phyloP scores from a whole-genome alignment of 2,329 filamentous ascomycete genomes.

The Delphinella strobiligena region DNA sequence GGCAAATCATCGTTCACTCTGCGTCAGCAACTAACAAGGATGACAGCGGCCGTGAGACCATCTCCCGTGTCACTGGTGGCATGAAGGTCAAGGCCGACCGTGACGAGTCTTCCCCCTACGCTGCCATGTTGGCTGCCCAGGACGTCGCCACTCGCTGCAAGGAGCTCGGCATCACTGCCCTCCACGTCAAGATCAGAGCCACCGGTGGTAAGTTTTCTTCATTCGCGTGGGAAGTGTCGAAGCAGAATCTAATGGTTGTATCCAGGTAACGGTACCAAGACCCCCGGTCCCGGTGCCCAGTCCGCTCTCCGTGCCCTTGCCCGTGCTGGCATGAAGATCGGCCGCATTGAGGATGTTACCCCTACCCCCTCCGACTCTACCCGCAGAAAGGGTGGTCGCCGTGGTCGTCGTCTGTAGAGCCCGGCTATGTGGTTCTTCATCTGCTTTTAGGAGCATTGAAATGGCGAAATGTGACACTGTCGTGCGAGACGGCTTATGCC shows the following conservation, averaged over 20 bases:
- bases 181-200: conserved; percentile 99
- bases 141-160: conserved; percentile 78
- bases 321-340: conserved; percentile 99
- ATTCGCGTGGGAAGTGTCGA: background rate
- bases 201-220: conserved; percentile 65
- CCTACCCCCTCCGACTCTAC: conserved; percentile 98
- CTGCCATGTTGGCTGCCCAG: conserved; percentile 99
- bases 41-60: conserved; percentile 93
- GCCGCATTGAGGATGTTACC: conserved; percentile 98
- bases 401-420: conserved; percentile 94
- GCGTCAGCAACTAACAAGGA: conserved; percentile 15
- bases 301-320: conserved; percentile 97
- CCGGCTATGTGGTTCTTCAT: conserved; percentile 10
- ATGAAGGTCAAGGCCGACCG: conserved; percentile 99
- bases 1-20: no score
- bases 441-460: conserved; percentile 9
- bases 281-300: conserved; percentile 96
- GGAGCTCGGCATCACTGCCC: conserved; percentile 78
- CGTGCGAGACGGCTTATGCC: conserved; percentile 27
- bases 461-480: conserved; percentile 24
- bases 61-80: conserved; percentile 98
- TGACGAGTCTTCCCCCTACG: conserved; percentile 99
- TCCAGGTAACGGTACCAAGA: conserved; percentile 96
- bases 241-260: conserved; percentile 2
- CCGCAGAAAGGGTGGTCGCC: conserved; percentile 99